Conservation (phyloP, 2,329 filamentous ascomycete species). For the Aspergillus tamarii region DNA sequence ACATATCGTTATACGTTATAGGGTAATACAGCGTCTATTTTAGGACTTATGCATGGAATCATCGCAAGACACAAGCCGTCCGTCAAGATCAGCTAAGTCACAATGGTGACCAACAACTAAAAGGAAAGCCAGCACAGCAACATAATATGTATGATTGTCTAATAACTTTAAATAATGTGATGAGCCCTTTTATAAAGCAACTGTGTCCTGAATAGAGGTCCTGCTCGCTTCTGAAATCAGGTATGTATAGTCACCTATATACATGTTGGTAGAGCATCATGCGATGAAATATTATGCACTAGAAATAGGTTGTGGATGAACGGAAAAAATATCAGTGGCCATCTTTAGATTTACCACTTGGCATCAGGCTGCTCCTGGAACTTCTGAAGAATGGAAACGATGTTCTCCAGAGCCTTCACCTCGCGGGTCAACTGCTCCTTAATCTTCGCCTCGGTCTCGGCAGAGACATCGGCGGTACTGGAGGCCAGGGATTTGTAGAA, state of each 20-base stretch:
- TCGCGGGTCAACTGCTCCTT: slow-evolving; percentile 1
- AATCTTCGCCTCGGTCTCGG: not conserved
- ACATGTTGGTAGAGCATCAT: not conserved
- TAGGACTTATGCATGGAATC: not conserved
- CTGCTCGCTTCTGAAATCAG: slow-evolving; percentile 5
- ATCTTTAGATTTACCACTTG: not conserved
- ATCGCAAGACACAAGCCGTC: not conserved
- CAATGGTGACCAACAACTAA: not conserved
- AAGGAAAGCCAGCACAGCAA: not conserved
- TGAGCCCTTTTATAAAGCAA: not conserved
- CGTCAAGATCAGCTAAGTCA: not conserved
- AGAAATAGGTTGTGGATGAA: not conserved
- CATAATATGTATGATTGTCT: not conserved
- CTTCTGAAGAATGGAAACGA: slow-evolving; percentile 5
- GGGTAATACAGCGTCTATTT: not conserved
- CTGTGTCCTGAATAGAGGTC: slow-evolving; percentile 6
- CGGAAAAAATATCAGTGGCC: not conserved
- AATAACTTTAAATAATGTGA: not conserved
- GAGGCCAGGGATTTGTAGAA: slow-evolving; percentile 64
- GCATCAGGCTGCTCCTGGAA: slow-evolving; percentile 1
- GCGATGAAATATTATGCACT: slow-evolving; percentile 9
- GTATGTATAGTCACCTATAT: slow-evolving; percentile 5
- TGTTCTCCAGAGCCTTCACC: slow-evolving; percentile 5
- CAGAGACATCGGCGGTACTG: not conserved
- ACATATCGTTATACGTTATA: not conserved